These are phyloP conservation scores for Malassezia slooffiae DNA, from an alignment of 1,284 basidiomycete genomes.

Conservation along the genomic window DNA sequence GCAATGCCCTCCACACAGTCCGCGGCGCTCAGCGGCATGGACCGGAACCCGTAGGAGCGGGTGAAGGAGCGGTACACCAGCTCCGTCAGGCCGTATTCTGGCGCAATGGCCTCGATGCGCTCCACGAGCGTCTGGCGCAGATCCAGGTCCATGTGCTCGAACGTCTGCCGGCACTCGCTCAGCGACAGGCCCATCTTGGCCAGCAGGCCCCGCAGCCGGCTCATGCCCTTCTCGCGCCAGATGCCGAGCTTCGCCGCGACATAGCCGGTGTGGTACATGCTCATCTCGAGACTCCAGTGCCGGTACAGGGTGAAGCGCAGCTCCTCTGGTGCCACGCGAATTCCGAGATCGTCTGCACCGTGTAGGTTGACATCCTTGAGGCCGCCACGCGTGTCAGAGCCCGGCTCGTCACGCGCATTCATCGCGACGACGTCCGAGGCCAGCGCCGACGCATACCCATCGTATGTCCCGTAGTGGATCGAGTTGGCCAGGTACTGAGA, in stretches of 20 bases:
- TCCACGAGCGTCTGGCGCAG: slow-evolving; percentile 70
- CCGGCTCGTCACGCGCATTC: slow-evolving; percentile 7
- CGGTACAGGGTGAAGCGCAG: slow-evolving; percentile 78
- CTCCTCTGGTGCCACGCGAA: slow-evolving; percentile 31
- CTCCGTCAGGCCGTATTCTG: slow-evolving; percentile 92
- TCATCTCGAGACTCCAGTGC: slow-evolving; percentile 94
- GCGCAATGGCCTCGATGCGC: slow-evolving; percentile 79
- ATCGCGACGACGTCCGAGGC: slow-evolving; percentile 34
- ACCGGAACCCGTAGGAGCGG: slow-evolving; percentile 76
- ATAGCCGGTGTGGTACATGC: slow-evolving; percentile 95
- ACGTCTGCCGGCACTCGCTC: slow-evolving; percentile 81
- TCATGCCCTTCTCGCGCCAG: slow-evolving; percentile 87
- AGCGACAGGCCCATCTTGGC: slow-evolving; percentile 99
- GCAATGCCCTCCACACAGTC: slow-evolving; percentile 84
- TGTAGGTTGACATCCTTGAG: slow-evolving; percentile 2
- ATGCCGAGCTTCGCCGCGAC: slow-evolving; percentile 87
- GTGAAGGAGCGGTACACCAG: slow-evolving; percentile 85
- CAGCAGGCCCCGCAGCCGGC: slow-evolving; percentile 74
- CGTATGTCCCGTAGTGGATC: slow-evolving; percentile 77
- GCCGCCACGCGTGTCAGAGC: slow-evolving; percentile 1
- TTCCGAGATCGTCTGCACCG: slow-evolving; percentile 31
- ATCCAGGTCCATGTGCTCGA: slow-evolving; percentile 90
- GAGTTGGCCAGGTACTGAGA: slow-evolving; percentile 78
- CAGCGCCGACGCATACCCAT: slow-evolving; percentile 47
- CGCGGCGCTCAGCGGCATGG: slow-evolving; percentile 73